Conservation (phyloP, 805 yeast species). For the Jamesozyma lodderae region DNA sequence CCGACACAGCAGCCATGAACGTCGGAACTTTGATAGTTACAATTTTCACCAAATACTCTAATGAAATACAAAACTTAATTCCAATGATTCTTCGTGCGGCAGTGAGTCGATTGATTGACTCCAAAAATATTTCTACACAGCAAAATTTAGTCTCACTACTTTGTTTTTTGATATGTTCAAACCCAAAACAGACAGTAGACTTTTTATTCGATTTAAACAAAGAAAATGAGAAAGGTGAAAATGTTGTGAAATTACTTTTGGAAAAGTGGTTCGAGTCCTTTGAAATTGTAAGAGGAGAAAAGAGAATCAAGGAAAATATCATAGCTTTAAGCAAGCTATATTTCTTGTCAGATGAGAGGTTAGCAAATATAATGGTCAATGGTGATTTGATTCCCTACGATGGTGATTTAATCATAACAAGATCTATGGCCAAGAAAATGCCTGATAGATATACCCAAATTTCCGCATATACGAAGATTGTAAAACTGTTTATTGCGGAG, state of each 20-base stretch:
- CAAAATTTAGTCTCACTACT: constrained; percentile 73
- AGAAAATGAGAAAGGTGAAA: constrained; percentile 16
- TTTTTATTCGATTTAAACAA: constrained; percentile 42
- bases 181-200: constrained; percentile 55
- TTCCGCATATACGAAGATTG: constrained; percentile 61
- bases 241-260: constrained; percentile 49
- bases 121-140: constrained; percentile 62
- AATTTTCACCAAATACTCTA: constrained; percentile 44
- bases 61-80: constrained; percentile 30
- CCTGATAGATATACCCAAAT: constrained; percentile 56
- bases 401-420: constrained; percentile 62
- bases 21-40: constrained; percentile 58
- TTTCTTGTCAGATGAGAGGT: constrained; percentile 44
- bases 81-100: constrained; percentile 65
- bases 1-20: constrained; percentile 76
- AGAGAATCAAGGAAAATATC: constrained; percentile 56
- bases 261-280: constrained; percentile 80
- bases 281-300: constrained; percentile 71
- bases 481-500: constrained; percentile 63
- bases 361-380: constrained; percentile 49
- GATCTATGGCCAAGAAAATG: constrained; percentile 69
- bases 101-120: constrained; percentile 52
- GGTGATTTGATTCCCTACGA: constrained; percentile 66
- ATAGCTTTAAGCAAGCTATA: constrained; percentile 63
- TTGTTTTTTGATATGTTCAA: constrained; percentile 55